A percentile compares a stretch with the other conserved stretches of the same genome.
These are phyloP conservation scores for Penicillium cinerascens DNA, from an alignment of 495 filamentous ascomycete species.

Conservation along the genomic window DNA sequence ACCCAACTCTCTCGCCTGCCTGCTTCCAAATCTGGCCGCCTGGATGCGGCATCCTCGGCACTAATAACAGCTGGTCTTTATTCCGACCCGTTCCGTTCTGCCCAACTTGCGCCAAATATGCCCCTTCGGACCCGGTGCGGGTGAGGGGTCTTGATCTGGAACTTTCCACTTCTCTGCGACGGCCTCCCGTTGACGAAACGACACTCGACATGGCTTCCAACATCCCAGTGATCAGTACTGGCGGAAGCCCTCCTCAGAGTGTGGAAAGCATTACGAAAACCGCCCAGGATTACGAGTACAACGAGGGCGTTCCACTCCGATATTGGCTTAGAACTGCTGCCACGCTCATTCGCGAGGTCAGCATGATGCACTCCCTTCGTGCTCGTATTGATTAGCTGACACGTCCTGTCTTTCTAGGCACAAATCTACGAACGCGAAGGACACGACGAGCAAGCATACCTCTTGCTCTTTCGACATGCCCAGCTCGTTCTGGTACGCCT, in stretches of 20 bases:
- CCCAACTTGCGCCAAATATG: slow-evolving; percentile 11
- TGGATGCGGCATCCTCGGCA: slow-evolving; percentile 22
- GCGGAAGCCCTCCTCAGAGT: slow-evolving; percentile 53
- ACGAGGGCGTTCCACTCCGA: slow-evolving; percentile 64
- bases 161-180: not conserved
- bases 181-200: not conserved
- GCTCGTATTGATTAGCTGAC: not conserved
- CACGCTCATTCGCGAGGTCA: slow-evolving; percentile 74
- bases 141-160: slow-evolving; percentile 14
- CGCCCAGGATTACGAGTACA: slow-evolving; percentile 77
- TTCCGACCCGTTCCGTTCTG: slow-evolving; percentile 13
- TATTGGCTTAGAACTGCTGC: slow-evolving; percentile 82
- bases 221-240: slow-evolving; percentile 15
- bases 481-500: slow-evolving; percentile 63
- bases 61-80: slow-evolving; percentile 14
- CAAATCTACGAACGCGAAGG: slow-evolving; percentile 80
- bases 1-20: not conserved
- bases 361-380: slow-evolving; percentile 8
- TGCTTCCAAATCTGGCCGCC: slow-evolving; percentile 7
- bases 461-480: slow-evolving; percentile 80
- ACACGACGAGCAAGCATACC: slow-evolving; percentile 80
- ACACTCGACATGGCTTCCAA: slow-evolving; percentile 28
- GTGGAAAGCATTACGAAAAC: slow-evolving; percentile 66
- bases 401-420: slow-evolving; percentile 45
- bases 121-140: slow-evolving; percentile 11